A percentile compares a stretch with the other conserved stretches of the same genome.
Conservation (phyloP, 108 stramenopile species). For the Conticribra guillardii region DNA sequence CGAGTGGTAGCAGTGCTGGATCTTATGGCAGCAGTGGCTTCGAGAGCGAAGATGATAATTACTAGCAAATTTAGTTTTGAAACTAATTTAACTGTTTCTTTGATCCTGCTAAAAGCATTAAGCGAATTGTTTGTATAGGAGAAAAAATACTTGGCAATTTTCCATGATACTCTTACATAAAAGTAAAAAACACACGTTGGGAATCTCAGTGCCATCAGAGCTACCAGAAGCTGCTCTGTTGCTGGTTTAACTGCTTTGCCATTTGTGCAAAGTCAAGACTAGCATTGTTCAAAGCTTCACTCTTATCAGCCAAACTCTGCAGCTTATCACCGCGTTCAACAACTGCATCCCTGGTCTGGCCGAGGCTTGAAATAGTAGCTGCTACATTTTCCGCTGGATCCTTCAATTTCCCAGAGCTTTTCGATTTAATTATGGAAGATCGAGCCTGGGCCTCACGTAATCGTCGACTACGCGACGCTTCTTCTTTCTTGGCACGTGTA, state of each 20-base stretch:
- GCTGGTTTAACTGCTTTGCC: constrained; percentile 74
- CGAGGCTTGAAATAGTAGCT: constrained; percentile 28
- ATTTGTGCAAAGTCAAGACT: constrained; percentile 82
- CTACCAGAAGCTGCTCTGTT: constrained; percentile 60
- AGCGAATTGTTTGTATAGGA: too few relatives aligned
- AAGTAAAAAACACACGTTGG: too few relatives aligned
- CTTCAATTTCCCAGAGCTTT: background rate
- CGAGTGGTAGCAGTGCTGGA: background rate
- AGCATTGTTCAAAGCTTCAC: constrained; percentile 71
- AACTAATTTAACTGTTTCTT: too few relatives aligned
- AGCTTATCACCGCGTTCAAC: constrained; percentile 79
- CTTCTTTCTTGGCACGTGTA: constrained; percentile 2
- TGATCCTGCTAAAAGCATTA: too few relatives aligned
- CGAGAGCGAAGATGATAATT: background rate
- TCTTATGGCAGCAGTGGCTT: constrained; percentile 12
- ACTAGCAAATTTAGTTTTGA: too few relatives aligned
- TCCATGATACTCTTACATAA: too few relatives aligned
- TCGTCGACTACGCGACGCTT: constrained; percentile 14
- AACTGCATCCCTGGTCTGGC: constrained; percentile 70
- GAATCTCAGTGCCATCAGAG: background rate
- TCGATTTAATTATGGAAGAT: constrained; percentile 18
- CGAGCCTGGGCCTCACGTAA: constrained; percentile 17
- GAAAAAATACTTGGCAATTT: too few relatives aligned
- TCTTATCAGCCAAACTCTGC: constrained; percentile 71
- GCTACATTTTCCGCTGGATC: constrained; percentile 29